Evolutionary conservation across 345 rosid species (phyloP).

Genomic region (Pistacia integerrima): DNA sequence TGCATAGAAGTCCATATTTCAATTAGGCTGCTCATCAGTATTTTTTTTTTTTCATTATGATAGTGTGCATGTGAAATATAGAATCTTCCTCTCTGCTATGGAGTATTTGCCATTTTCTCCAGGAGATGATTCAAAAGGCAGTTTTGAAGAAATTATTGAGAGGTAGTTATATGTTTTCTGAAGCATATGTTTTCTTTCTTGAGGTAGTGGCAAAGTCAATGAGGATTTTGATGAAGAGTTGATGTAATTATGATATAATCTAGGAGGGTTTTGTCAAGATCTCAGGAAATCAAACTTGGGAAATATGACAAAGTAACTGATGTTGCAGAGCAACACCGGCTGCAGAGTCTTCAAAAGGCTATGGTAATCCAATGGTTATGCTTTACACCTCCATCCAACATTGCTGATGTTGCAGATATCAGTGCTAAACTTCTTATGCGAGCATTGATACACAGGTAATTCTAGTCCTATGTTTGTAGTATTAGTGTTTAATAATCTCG

Average conservation of each 20-base stretch:
- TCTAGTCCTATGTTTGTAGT: background rate
- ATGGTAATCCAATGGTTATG: conserved; percentile 98
- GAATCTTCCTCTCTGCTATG: conserved; percentile 89
- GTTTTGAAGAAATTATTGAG: conserved; percentile 94
- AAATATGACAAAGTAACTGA: conserved; percentile 77
- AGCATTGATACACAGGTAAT: conserved; percentile 62
- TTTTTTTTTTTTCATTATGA: conserved; percentile 4
- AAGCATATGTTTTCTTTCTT: conserved; percentile 10
- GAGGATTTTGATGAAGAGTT: background rate
- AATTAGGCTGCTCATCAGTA: too few relatives aligned
- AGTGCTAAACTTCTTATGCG: conserved; percentile 52
- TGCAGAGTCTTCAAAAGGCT: conserved; percentile 94
- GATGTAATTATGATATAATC: conserved; percentile 20
- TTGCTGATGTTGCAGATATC: conserved; percentile 61
- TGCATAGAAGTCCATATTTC: background rate
- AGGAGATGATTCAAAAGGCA: conserved; percentile 72
- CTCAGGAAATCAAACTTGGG: conserved; percentile 77
- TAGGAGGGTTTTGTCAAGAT: conserved; percentile 84
- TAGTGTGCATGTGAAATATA: conserved; percentile 88
- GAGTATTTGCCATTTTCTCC: conserved; percentile 83
- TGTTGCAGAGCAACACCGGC: conserved; percentile 90
- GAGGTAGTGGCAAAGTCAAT: conserved; percentile 14
- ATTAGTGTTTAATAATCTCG: background rate
- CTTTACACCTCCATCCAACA: conserved; percentile 93
- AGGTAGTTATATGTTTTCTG: conserved; percentile 50